Percentiles rank a stretch among this genome's conserved stretches.
These are phyloP conservation scores for Talaromyces ruber DNA, from an alignment of 495 filamentous ascomycete genomes.

Conservation along the genomic window DNA sequence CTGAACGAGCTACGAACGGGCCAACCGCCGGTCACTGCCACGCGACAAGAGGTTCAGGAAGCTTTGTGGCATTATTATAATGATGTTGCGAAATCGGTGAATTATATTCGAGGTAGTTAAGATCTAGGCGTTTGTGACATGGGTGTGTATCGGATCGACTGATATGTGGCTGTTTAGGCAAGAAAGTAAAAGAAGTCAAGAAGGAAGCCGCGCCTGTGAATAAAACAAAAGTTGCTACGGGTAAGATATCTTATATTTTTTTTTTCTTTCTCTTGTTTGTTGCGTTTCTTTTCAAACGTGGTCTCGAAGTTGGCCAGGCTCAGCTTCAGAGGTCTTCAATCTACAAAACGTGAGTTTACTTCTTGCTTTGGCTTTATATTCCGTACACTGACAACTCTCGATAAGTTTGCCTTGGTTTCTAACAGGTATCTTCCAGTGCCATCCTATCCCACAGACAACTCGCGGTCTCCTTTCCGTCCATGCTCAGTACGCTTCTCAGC, in stretches of 20 bases:
- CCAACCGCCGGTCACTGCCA: slow-evolving; percentile 29
- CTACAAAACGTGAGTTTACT: slow-evolving; percentile 1
- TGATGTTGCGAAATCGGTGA: slow-evolving; percentile 75
- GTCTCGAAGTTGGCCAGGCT: slow-evolving; percentile 26
- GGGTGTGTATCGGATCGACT: slow-evolving; percentile 4
- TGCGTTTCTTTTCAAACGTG: not conserved
- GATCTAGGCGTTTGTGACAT: not conserved
- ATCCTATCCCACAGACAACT: slow-evolving; percentile 18
- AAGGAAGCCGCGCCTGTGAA: slow-evolving; percentile 26
- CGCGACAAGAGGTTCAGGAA: slow-evolving; percentile 67
- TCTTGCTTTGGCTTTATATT: slow-evolving; percentile 9
- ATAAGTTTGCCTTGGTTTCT: slow-evolving; percentile 30
- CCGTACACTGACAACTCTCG: slow-evolving; percentile 25
- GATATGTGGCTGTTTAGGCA: slow-evolving; percentile 19
- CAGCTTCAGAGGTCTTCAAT: slow-evolving; percentile 4
- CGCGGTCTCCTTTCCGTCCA: slow-evolving; percentile 7
- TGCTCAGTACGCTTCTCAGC: slow-evolving; percentile 29
- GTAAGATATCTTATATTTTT: slow-evolving; percentile 39
- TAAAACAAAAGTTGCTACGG: slow-evolving; percentile 25
- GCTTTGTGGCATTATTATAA: slow-evolving; percentile 94
- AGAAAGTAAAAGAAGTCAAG: slow-evolving; percentile 30
- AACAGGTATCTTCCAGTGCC: slow-evolving; percentile 33
- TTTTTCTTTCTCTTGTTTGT: slow-evolving; percentile 7
- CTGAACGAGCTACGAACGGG: slow-evolving; percentile 29
- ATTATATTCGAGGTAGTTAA: slow-evolving; percentile 62